phyloP scores from a whole-genome alignment of 768 basidiomycete genomes.

The Podaxis rugospora region DNA sequence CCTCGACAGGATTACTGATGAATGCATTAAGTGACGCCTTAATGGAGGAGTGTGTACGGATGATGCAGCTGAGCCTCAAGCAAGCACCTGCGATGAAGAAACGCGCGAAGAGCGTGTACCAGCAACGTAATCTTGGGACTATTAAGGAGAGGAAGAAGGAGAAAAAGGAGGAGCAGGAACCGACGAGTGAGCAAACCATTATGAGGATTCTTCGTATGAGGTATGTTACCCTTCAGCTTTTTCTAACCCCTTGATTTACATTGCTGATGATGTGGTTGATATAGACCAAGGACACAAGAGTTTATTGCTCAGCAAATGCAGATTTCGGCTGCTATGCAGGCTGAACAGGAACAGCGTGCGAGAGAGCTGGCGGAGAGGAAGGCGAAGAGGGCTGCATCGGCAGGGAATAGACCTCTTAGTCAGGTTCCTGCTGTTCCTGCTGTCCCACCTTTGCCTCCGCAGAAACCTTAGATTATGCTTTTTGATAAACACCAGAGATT shows the following conservation, averaged over 20 bases:
- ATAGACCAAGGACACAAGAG: slow-evolving; percentile 73
- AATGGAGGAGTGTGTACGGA: slow-evolving; percentile 94
- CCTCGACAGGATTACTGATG: slow-evolving; percentile 12
- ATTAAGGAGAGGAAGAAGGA: slow-evolving; percentile 93
- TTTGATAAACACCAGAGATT: background rate
- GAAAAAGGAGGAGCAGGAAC: slow-evolving; percentile 79
- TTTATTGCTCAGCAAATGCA: slow-evolving; percentile 86
- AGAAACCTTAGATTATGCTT: slow-evolving; percentile 4
- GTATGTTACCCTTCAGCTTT: slow-evolving; percentile 31
- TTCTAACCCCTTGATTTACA: slow-evolving; percentile 5
- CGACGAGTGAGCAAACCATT: slow-evolving; percentile 83
- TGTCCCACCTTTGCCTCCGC: slow-evolving; percentile 33
- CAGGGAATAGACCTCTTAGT: slow-evolving; percentile 23
- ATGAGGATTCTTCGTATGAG: slow-evolving; percentile 95
- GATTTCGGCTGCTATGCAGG: slow-evolving; percentile 78
- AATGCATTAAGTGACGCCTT: slow-evolving; percentile 55
- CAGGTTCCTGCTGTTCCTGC: slow-evolving; percentile 24
- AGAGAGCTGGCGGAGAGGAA: slow-evolving; percentile 57
- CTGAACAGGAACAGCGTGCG: slow-evolving; percentile 74
- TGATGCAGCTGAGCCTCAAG: slow-evolving; percentile 87
- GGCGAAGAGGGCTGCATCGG: slow-evolving; percentile 44
- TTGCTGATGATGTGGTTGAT: background rate
- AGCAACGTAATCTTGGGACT: slow-evolving; percentile 92
- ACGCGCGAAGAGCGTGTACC: slow-evolving; percentile 88
- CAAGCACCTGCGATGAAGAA: slow-evolving; percentile 75